phyloP scores from a whole-genome alignment of 345 rosid genomes.

The Gossypium thurberi region DNA sequence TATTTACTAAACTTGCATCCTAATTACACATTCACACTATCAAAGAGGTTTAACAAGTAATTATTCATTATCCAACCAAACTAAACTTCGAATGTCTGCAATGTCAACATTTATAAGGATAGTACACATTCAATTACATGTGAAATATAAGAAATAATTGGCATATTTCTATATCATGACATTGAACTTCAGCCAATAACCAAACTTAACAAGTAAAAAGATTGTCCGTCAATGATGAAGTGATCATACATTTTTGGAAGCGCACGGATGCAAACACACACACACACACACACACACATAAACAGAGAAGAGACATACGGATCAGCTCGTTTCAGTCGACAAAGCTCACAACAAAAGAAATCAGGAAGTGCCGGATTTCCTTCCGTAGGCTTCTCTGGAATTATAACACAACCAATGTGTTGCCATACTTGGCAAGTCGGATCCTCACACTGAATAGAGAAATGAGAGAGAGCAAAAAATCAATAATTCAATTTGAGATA shows the following conservation, averaged over 20 bases:
- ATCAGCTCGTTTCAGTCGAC: constrained; percentile 88
- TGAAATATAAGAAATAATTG: neutral
- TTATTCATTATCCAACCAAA: neutral
- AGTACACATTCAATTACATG: neutral
- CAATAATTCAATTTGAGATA: neutral
- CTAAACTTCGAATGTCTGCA: neutral
- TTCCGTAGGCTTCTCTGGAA: constrained; percentile 72
- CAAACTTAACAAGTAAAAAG: neutral
- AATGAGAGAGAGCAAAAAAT: neutral
- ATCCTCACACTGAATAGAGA: constrained; percentile 65
- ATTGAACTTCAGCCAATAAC: neutral
- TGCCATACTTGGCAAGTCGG: constrained; percentile 72
- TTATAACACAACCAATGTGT: constrained; percentile 67
- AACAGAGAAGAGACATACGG: constrained; percentile 51
- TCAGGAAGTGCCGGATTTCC: constrained; percentile 63
- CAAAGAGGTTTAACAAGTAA: no score
- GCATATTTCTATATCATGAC: neutral
- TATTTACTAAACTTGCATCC: neutral
- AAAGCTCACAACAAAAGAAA: constrained; percentile 71
- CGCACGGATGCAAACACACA: neutral
- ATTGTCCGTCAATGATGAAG: neutral
- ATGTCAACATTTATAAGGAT: neutral
- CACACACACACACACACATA: neutral
- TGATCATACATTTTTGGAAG: neutral
- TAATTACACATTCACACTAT: neutral